Base-by-base conservation (phyloP, 768 basidiomycete genomes). In the Boletales sp. region DNA sequence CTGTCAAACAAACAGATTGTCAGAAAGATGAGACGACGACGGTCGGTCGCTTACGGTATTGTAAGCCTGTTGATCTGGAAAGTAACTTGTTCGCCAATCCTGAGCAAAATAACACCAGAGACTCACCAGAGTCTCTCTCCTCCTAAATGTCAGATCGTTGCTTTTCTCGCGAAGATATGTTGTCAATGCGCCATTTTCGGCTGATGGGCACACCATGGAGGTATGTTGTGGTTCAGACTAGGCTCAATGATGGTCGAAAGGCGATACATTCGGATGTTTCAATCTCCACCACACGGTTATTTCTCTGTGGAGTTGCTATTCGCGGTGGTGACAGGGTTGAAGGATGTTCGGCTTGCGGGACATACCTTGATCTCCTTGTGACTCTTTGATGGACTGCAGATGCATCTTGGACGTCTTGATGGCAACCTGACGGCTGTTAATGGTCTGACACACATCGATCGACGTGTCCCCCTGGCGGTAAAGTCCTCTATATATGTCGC, bases 201-300 rank as follows among this genome's bases (percentile, higher is more conserved):
- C 8, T 39, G 30, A 47, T 30, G 46, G 46, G 19, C 38, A 47
- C 14, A 47, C 46, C 46, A 47, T 40, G 11, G 46, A 19, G 46
- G 46, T 40, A 47, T 45, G 4, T 40, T 30, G 4, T 29, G 18
- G 12, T 34, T 12, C 12, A n/a, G 18, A 9, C 18, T 15, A 18
- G 14, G 11, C 13, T 47, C 46, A 2, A 15, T 29, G 15, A 45
- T 19, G 27, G 18, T 47, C 19, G 9, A 40, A 32, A 5, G 38
- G 46, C 30, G 32, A 31, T 21, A 47, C 46, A 15, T 47, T 40
- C 2, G 38, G 17, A 15, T 47, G 46, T 30, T 15, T 12, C 11
- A 40, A 6, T 21, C 40, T 40, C 24, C 18, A 15, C 46, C 46
- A 40, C 14, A 40, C 38, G 1, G 13, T 5, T 9, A 40, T n/a